A percentile compares a stretch with the other conserved stretches of the same genome.
Evolutionary conservation across 2,329 filamentous ascomycete genomes (phyloP).

Genomic region (Scedosporium apiospermum): DNA sequence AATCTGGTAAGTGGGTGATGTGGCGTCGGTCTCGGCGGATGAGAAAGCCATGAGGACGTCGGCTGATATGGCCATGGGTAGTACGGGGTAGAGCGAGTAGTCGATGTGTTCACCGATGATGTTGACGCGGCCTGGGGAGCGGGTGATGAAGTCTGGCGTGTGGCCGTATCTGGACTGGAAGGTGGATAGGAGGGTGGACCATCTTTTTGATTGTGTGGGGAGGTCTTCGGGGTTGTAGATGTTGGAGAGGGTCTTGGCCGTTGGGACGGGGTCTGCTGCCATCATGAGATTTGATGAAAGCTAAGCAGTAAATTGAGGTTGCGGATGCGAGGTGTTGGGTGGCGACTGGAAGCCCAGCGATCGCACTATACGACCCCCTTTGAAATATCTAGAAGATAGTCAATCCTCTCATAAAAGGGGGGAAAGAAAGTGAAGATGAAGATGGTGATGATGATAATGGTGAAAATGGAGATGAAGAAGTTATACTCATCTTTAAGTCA

Average conservation of each 20-base stretch:
- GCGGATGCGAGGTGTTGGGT: no score
- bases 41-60: constrained; percentile 82
- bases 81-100: constrained; percentile 91
- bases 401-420: no score
- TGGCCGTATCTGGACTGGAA: constrained; percentile 65
- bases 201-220: constrained; percentile 58
- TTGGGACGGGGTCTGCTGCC: constrained; percentile 51
- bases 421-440: no score
- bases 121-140: constrained; percentile 91
- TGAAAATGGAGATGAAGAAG: no score
- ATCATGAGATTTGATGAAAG: neutral
- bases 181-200: constrained; percentile 60
- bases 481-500: neutral
- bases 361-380: no score
- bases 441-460: no score
- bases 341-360: no score
- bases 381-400: no score
- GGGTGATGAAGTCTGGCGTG: constrained; percentile 69
- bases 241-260: constrained; percentile 63
- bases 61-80: constrained; percentile 90
- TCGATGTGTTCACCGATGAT: constrained; percentile 99
- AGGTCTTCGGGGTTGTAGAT: constrained; percentile 75
- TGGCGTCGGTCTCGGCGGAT: constrained; percentile 38
- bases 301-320: neutral
- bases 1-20: constrained; percentile 51